Evolutionary conservation across 2,329 filamentous ascomycete genomes (phyloP), one percentile per base, ranked within the genome.

Genomic region (Pseudocercospora crystallina): DNA sequence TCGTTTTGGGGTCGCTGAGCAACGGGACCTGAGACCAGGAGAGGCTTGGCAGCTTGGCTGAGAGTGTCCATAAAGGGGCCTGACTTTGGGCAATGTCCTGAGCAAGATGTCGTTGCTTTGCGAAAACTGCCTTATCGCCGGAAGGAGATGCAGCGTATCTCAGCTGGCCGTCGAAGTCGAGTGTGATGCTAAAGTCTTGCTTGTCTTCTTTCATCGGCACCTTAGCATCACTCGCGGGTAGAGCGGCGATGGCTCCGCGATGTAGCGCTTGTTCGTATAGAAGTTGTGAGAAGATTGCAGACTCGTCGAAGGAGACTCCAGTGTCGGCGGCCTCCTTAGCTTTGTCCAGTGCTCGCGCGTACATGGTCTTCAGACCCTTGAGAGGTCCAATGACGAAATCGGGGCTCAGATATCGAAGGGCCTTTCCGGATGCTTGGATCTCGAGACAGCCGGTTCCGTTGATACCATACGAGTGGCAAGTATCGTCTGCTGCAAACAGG

Each of bases 1-100:
- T 56, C 52, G 26, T 55, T 39, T 14, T 53, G 15, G 7, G 47
- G 48, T 40, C 15, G 20, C 44, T 48, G 8, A 58, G 44, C 9
- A 56, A 37, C 5, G 49, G 37, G 12, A 58, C 46, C 15, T 53
- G 38, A 14, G 35, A 13, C 55, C 55, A 58, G 5, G 47, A 37
- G 8, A n/a, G 31, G 35, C 38, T 47, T 5, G 17, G 34, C 5
- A 40, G 39, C 12, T 30, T 33, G 14, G 10, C 38, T 30, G 29
- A 39, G n/a, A 53, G 11, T 1, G 55, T 53, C 52, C 52, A 53
- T 43, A 53, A 56, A n/a, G 55, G 55, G 14, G 52, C 49, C 15
- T 36, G 34, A 5, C 52, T 55, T 17, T 7, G 11, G 20, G 49
- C 37, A 13, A 58, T 53, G 35, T 58, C 55, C 17, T 33, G 14